These are phyloP conservation scores for Coffea eugenioides DNA, from an alignment of 257 asterid species.

Conservation along the genomic window DNA sequence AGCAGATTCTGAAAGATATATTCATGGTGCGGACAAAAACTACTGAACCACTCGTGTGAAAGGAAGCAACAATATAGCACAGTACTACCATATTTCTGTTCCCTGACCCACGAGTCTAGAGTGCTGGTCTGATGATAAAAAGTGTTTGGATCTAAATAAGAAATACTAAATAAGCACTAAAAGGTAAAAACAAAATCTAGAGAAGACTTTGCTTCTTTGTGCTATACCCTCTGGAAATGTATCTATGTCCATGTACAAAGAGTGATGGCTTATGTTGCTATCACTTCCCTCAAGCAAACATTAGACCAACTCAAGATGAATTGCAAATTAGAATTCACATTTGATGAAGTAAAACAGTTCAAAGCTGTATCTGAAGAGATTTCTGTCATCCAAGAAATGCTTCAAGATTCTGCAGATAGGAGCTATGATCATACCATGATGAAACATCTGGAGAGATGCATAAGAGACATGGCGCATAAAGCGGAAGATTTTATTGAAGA, in stretches of 20 bases:
- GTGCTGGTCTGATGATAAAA: too few species aligned
- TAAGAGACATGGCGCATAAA: constrained; percentile 14
- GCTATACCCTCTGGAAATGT: background rate
- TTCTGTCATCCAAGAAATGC: constrained; percentile 17
- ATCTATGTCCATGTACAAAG: background rate
- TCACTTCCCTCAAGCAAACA: background rate
- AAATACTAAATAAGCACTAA: too few species aligned
- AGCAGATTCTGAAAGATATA: too few species aligned
- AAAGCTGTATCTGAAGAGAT: constrained; percentile 14
- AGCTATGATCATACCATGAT: background rate
- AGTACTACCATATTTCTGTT: too few species aligned
- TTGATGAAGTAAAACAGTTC: constrained; percentile 4
- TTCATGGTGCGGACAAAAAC: too few species aligned
- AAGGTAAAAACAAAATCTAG: too few species aligned
- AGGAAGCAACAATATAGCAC: too few species aligned
- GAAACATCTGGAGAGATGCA: constrained; percentile 20
- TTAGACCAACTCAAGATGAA: background rate
- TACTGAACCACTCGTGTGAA: too few species aligned
- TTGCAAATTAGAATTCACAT: background rate
- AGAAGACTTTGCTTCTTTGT: background rate
- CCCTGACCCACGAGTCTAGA: too few species aligned
- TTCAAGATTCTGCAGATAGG: constrained; percentile 21
- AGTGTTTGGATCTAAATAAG: too few species aligned
- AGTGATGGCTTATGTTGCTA: background rate
- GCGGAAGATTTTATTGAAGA: constrained; percentile 29